Base-by-base conservation (phyloP, 768 basidiomycete species). In the Ramaria sp. region DNA sequence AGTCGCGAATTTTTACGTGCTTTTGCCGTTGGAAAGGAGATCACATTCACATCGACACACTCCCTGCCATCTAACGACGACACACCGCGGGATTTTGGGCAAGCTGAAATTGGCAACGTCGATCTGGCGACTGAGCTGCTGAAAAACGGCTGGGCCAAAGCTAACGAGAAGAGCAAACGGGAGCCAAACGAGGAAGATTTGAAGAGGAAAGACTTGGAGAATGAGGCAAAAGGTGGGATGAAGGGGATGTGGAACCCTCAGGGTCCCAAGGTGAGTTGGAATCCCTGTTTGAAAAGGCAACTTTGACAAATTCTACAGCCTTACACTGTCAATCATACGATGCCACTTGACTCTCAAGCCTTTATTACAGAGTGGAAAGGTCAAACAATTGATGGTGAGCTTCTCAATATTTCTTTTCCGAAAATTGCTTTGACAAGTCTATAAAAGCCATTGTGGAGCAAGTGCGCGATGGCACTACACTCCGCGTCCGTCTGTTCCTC, bases 281-380 rank as follows among this genome's bases (percentile, higher is more conserved):
- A 33, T 24, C 27, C 34, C 27, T 31, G 12, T 15, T 13, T 27
- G 31, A 38, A 30, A 31, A 54, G n/a, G 39, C n/a, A 27, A 49
- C 11, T 30, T 22, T 49, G n/a, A 17, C 17, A 54, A 27, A 22
- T 19, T 31, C 38, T 17, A 7, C 30, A 93, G 87, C 78, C 87
- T 51, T 82, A 84, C 55, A 70, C 71, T 13, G 86, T 96, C 2
- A 77, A 87, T 65, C 82, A 93, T 69, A 79, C 81, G 34, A 95
- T 96, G 94, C 95, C 95, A 3, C 68, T 75, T 22, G 92, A 97
- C 66, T 85, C 93, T 2, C 86, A 88, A 64, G 84, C 82, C 4
- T 97, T 97, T 71, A 80, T 99, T 10, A 75, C 79, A 13, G 86
- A 95, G 68, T 87, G 91, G 84, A 96, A 94, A 69, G 91, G 88